A percentile compares a stretch with the other conserved stretches of the same genome.
These are phyloP conservation scores for Trichoderma hamatum DNA, from an alignment of 2,329 filamentous ascomycete species.

Conservation along the genomic window DNA sequence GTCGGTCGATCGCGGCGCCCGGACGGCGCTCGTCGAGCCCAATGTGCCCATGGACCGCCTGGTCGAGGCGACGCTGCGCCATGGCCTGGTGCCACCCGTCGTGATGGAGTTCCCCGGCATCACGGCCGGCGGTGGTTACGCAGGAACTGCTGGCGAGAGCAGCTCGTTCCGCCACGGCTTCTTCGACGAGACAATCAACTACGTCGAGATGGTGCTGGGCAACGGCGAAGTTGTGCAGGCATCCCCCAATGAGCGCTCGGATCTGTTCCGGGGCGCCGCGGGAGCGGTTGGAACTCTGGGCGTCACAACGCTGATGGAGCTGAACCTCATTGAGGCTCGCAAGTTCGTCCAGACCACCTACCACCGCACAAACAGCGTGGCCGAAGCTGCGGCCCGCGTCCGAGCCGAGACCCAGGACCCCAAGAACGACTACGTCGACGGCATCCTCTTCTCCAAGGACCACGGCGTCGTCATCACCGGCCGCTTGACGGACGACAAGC, in stretches of 20 bases:
- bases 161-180: conserved; percentile 71
- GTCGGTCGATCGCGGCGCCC: conserved; percentile 56
- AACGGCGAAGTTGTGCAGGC: conserved; percentile 65
- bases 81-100: conserved; percentile 69
- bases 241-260: conserved; percentile 46
- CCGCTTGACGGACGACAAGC: conserved; percentile 58
- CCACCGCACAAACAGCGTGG: conserved; percentile 53
- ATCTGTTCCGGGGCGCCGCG: conserved; percentile 68
- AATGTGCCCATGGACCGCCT: conserved; percentile 76
- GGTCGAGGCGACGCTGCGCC: conserved; percentile 65
- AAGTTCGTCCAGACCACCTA: conserved; percentile 67
- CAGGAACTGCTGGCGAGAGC: conserved; percentile 72
- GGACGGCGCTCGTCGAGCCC: conserved; percentile 70
- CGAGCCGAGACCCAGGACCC: conserved; percentile 48
- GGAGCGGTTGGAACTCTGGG: conserved; percentile 71
- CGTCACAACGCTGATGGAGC: conserved; percentile 67
- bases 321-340: conserved; percentile 63
- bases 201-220: conserved; percentile 70
- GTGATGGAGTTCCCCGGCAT: conserved; percentile 80
- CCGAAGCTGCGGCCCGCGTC: conserved; percentile 53
- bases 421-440: conserved; percentile 71
- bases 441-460: conserved; percentile 65
- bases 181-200: conserved; percentile 66
- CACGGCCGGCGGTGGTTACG: conserved; percentile 71
- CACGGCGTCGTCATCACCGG: conserved; percentile 71